A percentile compares a stretch with the other conserved stretches of the same genome.
phyloP scores from a whole-genome alignment of 129 eudicot species.

The Solidago caesia region DNA sequence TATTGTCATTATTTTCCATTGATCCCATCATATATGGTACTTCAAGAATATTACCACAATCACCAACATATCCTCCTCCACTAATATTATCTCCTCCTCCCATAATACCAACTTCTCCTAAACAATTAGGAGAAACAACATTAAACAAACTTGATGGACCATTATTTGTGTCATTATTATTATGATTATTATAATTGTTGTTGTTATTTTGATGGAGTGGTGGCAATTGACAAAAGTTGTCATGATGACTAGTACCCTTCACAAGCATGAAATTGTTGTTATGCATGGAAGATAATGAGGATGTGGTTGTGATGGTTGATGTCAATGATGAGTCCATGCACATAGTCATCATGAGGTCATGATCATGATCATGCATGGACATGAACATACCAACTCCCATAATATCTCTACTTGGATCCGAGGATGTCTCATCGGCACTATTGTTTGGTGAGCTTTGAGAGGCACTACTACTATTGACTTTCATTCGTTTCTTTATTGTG shows the following conservation, averaged over 20 bases:
- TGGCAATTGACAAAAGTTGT: slow-evolving; percentile 48
- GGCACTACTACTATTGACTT: slow-evolving; percentile 26
- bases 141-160: slow-evolving; percentile 27
- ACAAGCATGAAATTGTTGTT: slow-evolving; percentile 26
- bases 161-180: slow-evolving; percentile 12
- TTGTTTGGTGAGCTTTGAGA: slow-evolving; percentile 51
- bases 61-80: slow-evolving; percentile 38
- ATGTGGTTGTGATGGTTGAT: slow-evolving; percentile 45
- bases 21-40: slow-evolving; percentile 47
- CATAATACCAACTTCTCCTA: slow-evolving; percentile 27
- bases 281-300: slow-evolving; percentile 48
- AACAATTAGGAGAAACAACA: slow-evolving; percentile 28
- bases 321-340: slow-evolving; percentile 58
- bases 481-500: slow-evolving; percentile 68
- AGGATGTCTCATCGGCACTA: slow-evolving; percentile 38
- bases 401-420: slow-evolving; percentile 23
- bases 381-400: slow-evolving; percentile 31
- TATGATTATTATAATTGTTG: neutral
- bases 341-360: slow-evolving; percentile 39
- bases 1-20: slow-evolving; percentile 59
- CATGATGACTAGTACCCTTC: slow-evolving; percentile 3
- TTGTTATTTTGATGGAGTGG: slow-evolving; percentile 28
- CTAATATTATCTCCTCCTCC: neutral
- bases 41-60: slow-evolving; percentile 38
- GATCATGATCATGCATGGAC: slow-evolving; percentile 59